Conservation (phyloP, 768 basidiomycete genomes). For the Tulasnella calospora region DNA sequence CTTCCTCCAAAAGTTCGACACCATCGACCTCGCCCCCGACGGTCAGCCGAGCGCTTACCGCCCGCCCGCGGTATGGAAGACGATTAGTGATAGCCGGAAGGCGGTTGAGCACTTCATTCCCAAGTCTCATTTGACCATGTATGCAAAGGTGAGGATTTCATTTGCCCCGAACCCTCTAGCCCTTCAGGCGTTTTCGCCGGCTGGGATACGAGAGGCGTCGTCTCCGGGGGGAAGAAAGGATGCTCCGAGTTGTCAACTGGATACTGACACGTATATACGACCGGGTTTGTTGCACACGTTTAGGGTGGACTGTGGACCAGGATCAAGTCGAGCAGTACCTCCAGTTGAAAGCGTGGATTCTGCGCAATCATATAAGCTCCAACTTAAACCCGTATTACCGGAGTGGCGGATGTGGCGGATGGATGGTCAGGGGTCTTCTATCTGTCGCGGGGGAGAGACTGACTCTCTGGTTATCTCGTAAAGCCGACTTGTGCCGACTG, state of each 20-base stretch:
- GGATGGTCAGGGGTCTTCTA: background rate
- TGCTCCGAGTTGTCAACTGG: background rate
- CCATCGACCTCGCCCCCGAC: slow-evolving; percentile 56
- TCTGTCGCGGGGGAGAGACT: slow-evolving; percentile 1
- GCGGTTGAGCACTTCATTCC: slow-evolving; percentile 58
- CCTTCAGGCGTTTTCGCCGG: background rate
- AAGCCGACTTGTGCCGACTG: slow-evolving; percentile 9
- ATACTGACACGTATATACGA: background rate
- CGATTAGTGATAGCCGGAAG: slow-evolving; percentile 42
- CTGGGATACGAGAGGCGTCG: too few species aligned
- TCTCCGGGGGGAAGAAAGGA: background rate
- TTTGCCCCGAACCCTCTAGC: background rate
- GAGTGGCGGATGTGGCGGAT: background rate
- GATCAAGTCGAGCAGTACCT: background rate
- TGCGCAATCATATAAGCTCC: background rate
- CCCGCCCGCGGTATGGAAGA: slow-evolving; percentile 54
- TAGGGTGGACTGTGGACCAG: slow-evolving; percentile 9
- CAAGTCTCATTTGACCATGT: slow-evolving; percentile 58
- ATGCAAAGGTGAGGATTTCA: slow-evolving; percentile 49
- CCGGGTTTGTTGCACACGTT: background rate
- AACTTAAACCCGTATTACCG: slow-evolving; percentile 8
- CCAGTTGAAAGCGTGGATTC: slow-evolving; percentile 5
- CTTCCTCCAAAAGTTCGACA: slow-evolving; percentile 59
- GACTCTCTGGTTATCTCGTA: slow-evolving; percentile 11
- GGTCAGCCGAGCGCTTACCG: slow-evolving; percentile 52